Base-by-base conservation (phyloP, 176 grass and related monocot genomes). In the Puccinellia tenuiflora region DNA sequence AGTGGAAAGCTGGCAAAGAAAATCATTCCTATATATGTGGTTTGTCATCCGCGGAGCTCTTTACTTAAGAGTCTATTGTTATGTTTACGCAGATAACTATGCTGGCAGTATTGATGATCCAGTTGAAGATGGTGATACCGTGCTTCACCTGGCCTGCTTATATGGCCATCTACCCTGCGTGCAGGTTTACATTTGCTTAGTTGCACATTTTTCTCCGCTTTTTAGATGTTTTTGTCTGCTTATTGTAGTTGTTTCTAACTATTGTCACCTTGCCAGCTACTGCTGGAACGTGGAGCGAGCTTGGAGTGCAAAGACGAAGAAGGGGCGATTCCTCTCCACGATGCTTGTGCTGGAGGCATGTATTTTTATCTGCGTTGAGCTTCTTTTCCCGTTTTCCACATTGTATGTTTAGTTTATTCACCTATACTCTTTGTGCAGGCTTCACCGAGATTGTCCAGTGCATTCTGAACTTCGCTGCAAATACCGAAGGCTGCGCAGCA, bases 51-150 rank as follows among this genome's bases (percentile, higher is more conserved):
- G 16, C 30, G 29, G 29, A 78, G 21, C 42, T 57, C 7, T 64
- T 86, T 30, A 54, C 33, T 70, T 62, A 84, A 84, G 18, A 26
- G 1, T 37, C 31, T 62, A 24, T 33, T 88, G 17, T 68, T 71
- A 22, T 88, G 31, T 53, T 75, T 81, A 66, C 25, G 17, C 87
- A 98, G 96, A 89, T 85, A 90, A 81, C 86, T 73, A 90, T 68
- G 79, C 2, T 70, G 91, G 91, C 17, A 92, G 87, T 59, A 92
- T 98, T 87, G 85, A 98, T 93, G 96, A 93, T 88, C 96, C 96
- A 75, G 89, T 98, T 68, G 96, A 98, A 92, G 96, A 98, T 79
- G 96, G 96, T 71, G 96, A 98, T 90, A 98, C 96, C 26, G 75
- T 98, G 59, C 89, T 98, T 77, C 96, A 98, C 83, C 76, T 95